Evolutionary conservation across 208 protist genomes (phyloP).

Genomic region (Crithidia brevicula): DNA sequence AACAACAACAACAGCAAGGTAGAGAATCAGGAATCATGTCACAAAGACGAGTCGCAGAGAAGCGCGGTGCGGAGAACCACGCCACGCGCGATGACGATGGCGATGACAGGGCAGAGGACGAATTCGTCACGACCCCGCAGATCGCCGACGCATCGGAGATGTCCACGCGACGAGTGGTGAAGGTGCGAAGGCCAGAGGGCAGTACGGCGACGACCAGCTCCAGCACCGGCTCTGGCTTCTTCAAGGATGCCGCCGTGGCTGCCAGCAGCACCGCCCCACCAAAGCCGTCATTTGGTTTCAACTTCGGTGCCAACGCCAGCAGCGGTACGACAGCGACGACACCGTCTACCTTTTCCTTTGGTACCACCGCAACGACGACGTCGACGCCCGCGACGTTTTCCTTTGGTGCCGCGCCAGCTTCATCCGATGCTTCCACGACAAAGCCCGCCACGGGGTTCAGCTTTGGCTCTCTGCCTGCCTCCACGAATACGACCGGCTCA

Average conservation of each 20-base stretch:
- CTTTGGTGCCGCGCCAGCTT: constrained; percentile 14
- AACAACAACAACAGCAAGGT: not conserved
- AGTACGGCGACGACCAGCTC: not conserved
- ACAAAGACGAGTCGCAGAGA: constrained; percentile 43
- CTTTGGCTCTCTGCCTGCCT: constrained; percentile 5
- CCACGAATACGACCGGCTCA: not conserved
- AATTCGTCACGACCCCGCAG: constrained; percentile 54
- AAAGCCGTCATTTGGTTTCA: constrained; percentile 34
- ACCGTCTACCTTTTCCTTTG: constrained; percentile 1
- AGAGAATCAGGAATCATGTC: not conserved
- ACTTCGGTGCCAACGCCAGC: constrained; percentile 7
- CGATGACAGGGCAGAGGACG: constrained; percentile 40
- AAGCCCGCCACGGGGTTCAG: constrained; percentile 5
- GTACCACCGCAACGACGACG: not conserved
- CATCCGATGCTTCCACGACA: not conserved
- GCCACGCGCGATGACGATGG: constrained; percentile 37
- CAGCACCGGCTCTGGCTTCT: constrained; percentile 29
- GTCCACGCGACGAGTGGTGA: constrained; percentile 68
- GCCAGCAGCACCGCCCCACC: constrained; percentile 6
- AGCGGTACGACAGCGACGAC: not conserved
- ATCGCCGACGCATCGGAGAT: constrained; percentile 63
- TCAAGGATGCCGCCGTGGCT: constrained; percentile 41
- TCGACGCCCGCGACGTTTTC: constrained; percentile 15
- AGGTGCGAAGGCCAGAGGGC: constrained; percentile 36
- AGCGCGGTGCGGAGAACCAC: constrained; percentile 37